Conservation (phyloP, 2,329 filamentous ascomycete species). For the Fusarium succisae region DNA sequence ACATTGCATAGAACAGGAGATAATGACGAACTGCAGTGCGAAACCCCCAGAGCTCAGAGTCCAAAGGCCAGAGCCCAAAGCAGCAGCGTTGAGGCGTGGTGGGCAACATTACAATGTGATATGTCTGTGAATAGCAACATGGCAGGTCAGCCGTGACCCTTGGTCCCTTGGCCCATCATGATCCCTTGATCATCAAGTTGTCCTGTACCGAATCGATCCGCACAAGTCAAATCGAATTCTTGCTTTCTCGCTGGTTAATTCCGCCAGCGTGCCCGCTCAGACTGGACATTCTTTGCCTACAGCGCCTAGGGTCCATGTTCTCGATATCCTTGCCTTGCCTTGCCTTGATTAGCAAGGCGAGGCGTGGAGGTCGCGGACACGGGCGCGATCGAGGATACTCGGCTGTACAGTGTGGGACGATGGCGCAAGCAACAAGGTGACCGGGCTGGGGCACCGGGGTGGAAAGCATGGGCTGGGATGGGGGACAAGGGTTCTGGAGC, state of each 20-base stretch:
- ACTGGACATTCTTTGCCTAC: constrained; percentile 15
- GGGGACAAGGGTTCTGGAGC: constrained; percentile 37
- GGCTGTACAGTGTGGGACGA: constrained; percentile 46
- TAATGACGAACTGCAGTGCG: constrained; percentile 5
- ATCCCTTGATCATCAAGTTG: constrained; percentile 28
- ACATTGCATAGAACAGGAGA: constrained; percentile 18
- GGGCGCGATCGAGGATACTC: constrained; percentile 42
- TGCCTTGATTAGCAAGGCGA: constrained; percentile 39
- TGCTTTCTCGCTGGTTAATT: constrained; percentile 30
- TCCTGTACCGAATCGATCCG: constrained; percentile 29
- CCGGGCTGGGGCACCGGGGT: constrained; percentile 39
- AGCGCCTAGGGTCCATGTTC: constrained; percentile 10
- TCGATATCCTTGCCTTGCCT: constrained; percentile 33
- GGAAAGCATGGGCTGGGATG: constrained; percentile 34
- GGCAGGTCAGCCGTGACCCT: constrained; percentile 13
- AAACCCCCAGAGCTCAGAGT: not conserved
- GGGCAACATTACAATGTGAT: constrained; percentile 22
- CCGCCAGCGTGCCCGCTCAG: constrained; percentile 11
- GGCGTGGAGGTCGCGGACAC: constrained; percentile 41
- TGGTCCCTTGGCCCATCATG: constrained; percentile 20
- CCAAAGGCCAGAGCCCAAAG: not conserved
- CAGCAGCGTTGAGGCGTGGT: not conserved
- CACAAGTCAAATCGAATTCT: constrained; percentile 24
- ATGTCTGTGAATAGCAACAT: constrained; percentile 18
- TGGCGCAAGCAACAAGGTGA: constrained; percentile 43